These are phyloP conservation scores for Chytriomyces sp. DNA, from an alignment of 192 early-diverging fungal genomes.

Conservation along the genomic window DNA sequence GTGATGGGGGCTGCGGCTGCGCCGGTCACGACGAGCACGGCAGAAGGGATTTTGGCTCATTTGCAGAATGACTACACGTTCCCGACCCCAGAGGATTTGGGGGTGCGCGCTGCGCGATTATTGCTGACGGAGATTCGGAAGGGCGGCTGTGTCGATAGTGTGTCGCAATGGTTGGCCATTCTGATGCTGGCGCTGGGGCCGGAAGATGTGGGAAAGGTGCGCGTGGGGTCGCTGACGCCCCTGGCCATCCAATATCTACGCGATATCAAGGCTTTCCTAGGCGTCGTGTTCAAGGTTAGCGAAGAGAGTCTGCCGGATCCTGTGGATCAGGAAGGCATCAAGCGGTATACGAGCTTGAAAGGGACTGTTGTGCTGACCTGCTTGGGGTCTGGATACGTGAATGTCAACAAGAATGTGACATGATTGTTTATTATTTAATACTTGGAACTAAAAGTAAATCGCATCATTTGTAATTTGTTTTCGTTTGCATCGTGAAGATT, in stretches of 20 bases:
- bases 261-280: conserved; percentile 88
- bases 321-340: conserved; percentile 60
- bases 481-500: no score
- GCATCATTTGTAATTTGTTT: no score
- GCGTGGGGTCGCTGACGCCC: conserved; percentile 80
- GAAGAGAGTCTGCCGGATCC: conserved; percentile 1
- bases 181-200: conserved; percentile 86
- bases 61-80: conserved; percentile 54
- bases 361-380: conserved; percentile 79
- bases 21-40: not conserved
- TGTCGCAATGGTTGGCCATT: conserved; percentile 84
- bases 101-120: conserved; percentile 70
- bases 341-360: conserved; percentile 27
- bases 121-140: conserved; percentile 84
- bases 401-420: conserved; percentile 77
- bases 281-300: conserved; percentile 89
- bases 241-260: conserved; percentile 93
- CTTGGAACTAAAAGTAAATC: no score
- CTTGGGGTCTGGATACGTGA: conserved; percentile 86
- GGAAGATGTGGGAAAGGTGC: conserved; percentile 90
- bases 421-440: conserved; percentile 18
- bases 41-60: conserved; percentile 17
- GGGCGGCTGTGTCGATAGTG: conserved; percentile 86
- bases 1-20: not conserved
- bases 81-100: conserved; percentile 90